Conservation (phyloP, 805 yeast genomes). For the Metschnikowia shivogae region DNA sequence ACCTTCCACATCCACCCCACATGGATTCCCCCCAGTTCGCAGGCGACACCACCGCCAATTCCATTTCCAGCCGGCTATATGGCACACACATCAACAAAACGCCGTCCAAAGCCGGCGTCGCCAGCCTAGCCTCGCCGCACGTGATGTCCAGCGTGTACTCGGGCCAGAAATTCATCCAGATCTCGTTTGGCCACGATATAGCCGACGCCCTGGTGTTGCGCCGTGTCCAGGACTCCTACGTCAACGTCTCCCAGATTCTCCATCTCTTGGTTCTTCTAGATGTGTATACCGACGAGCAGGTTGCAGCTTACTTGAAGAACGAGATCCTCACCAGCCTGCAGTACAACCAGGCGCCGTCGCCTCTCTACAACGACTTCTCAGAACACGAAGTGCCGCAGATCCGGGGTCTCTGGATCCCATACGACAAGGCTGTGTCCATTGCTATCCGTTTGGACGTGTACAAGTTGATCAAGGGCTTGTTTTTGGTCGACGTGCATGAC, state of each 20-base stretch:
- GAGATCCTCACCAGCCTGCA: constrained; percentile 32
- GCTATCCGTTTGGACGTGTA: constrained; percentile 39
- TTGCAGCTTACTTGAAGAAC: constrained; percentile 28
- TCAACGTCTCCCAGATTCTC: constrained; percentile 37
- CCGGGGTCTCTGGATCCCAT: constrained; percentile 41
- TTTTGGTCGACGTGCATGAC: constrained; percentile 43
- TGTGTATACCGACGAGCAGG: constrained; percentile 23
- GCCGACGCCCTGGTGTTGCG: constrained; percentile 25
- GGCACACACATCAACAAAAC: constrained; percentile 33
- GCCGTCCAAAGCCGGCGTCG: constrained; percentile 1
- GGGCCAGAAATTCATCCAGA: constrained; percentile 36
- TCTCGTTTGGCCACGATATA: constrained; percentile 17
- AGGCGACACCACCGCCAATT: constrained; percentile 40
- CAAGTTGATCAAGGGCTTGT: constrained; percentile 32
- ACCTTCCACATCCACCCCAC: not conserved
- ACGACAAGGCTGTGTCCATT: constrained; percentile 39
- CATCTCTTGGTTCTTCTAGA: constrained; percentile 29
- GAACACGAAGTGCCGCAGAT: constrained; percentile 25
- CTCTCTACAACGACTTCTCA: constrained; percentile 26
- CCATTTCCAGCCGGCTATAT: constrained; percentile 32
- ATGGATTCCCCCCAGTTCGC: constrained; percentile 43
- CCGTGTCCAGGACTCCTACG: constrained; percentile 40
- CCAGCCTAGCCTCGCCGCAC: constrained; percentile 5
- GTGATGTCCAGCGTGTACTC: constrained; percentile 27
- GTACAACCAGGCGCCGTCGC: constrained; percentile 20